Percentiles rank a stretch among this genome's conserved stretches.
Evolutionary conservation across 345 rosid genomes (phyloP).

Genomic region (Conringia planisiliqua): DNA sequence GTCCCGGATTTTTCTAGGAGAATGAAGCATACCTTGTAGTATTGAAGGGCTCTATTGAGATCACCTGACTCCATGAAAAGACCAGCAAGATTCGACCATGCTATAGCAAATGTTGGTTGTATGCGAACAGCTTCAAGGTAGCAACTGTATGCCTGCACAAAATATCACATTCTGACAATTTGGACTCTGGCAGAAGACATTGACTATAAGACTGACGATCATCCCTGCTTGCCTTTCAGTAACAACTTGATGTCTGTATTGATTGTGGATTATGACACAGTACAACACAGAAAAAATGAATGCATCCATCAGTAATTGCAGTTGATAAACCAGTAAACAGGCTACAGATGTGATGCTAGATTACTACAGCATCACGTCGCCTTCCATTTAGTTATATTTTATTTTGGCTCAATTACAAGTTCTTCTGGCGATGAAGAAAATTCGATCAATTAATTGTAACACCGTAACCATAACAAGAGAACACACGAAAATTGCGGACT

Average conservation of each 20-base stretch:
- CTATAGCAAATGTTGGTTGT: conserved; percentile 96
- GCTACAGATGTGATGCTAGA: conserved; percentile 29
- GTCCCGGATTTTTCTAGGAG: not conserved
- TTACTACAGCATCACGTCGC: conserved; percentile 22
- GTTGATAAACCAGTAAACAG: conserved; percentile 30
- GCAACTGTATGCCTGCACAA: conserved; percentile 98
- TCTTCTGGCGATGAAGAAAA: conserved; percentile 1
- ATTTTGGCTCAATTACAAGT: not conserved
- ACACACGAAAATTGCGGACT: conserved; percentile 21
- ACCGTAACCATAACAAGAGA: not conserved
- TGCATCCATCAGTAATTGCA: conserved; percentile 60
- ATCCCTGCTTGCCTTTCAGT: conserved; percentile 72
- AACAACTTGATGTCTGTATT: conserved; percentile 63
- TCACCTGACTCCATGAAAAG: conserved; percentile 99
- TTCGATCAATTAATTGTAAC: not conserved
- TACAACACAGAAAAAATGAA: conserved; percentile 68
- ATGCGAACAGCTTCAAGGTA: conserved; percentile 93
- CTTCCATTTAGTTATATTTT: conserved; percentile 13
- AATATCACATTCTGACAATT: conserved; percentile 71
- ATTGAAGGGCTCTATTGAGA: conserved; percentile 84
- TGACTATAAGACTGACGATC: conserved; percentile 81
- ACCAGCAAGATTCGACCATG: conserved; percentile 99
- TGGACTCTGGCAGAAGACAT: conserved; percentile 63
- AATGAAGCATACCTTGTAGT: conserved; percentile 67
- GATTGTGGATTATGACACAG: conserved; percentile 60